Conservation (phyloP, 1,139 yeast genomes). For the Scheffersomyces quercinus region DNA sequence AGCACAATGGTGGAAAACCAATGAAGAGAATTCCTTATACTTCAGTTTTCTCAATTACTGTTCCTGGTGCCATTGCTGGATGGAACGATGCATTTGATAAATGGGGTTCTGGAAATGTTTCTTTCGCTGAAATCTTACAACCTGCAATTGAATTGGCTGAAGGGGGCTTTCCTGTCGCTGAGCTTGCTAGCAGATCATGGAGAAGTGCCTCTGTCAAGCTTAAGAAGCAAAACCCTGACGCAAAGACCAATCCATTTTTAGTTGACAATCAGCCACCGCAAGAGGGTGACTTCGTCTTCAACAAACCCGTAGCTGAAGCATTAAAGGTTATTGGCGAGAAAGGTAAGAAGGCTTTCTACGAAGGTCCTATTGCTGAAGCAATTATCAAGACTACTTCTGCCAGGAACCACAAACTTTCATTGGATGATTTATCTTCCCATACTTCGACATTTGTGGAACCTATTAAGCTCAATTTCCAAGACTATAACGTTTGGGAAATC, state of each 20-base stretch:
- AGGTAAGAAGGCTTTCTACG: conserved; percentile 69
- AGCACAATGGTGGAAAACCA: conserved; percentile 42
- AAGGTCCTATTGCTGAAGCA: conserved; percentile 65
- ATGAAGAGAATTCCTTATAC: conserved; percentile 41
- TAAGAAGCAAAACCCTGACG: conserved; percentile 30
- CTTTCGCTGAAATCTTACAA: conserved; percentile 56
- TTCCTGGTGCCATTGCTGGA: conserved; percentile 79
- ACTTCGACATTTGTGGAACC: conserved; percentile 64
- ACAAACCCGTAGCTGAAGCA: conserved; percentile 55
- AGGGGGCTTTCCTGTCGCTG: conserved; percentile 65
- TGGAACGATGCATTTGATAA: conserved; percentile 67
- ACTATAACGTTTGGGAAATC: conserved; percentile 62
- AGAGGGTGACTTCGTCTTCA: conserved; percentile 61
- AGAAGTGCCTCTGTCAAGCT: conserved; percentile 36
- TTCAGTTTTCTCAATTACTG: conserved; percentile 64
- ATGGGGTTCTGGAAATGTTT: conserved; percentile 75
- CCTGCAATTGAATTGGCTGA: conserved; percentile 77
- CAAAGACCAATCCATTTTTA: conserved; percentile 39
- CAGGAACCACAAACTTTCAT: conserved; percentile 57
- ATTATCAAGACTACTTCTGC: conserved; percentile 55
- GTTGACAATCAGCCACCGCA: conserved; percentile 43
- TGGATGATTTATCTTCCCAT: conserved; percentile 58
- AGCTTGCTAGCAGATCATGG: conserved; percentile 61
- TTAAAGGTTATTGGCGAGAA: conserved; percentile 50
- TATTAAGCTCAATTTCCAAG: conserved; percentile 47